Percentiles rank a stretch among this genome's conserved stretches.
These are phyloP conservation scores for Clitopilus passeckerianus DNA, from an alignment of 768 basidiomycete species.

Conservation along the genomic window DNA sequence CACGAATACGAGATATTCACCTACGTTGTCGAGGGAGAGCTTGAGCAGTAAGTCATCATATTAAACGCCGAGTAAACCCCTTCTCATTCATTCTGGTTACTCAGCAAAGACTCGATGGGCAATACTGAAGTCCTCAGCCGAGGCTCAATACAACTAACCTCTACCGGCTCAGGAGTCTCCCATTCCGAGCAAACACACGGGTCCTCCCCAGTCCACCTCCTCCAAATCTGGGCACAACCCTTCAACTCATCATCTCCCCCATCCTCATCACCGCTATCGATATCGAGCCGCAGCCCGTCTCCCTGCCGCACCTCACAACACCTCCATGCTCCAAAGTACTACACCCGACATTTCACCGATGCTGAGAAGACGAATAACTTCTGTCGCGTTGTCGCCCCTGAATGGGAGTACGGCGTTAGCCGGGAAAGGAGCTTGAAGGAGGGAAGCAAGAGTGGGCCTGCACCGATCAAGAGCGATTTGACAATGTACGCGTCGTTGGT, in stretches of 20 bases:
- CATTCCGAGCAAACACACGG: slow-evolving; percentile 61
- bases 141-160: slow-evolving; percentile 88
- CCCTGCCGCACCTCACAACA: background rate
- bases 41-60: slow-evolving; percentile 64
- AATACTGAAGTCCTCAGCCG: slow-evolving; percentile 86
- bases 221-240: slow-evolving; percentile 43
- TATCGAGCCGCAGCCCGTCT: background rate
- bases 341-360: slow-evolving; percentile 81
- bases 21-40: slow-evolving; percentile 72
- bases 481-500: slow-evolving; percentile 74
- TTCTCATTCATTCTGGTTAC: slow-evolving; percentile 1
- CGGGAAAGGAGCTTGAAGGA: slow-evolving; percentile 49
- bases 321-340: slow-evolving; percentile 62
- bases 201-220: slow-evolving; percentile 40
- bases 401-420: slow-evolving; percentile 19
- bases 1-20: slow-evolving; percentile 89
- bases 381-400: slow-evolving; percentile 72
- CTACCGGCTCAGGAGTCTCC: slow-evolving; percentile 85
- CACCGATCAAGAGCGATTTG: slow-evolving; percentile 70
- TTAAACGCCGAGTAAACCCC: background rate
- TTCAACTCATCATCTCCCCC: slow-evolving; percentile 17
- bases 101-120: slow-evolving; percentile 85
- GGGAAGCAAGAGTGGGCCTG: slow-evolving; percentile 71
- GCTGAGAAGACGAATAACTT: slow-evolving; percentile 74
- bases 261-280: slow-evolving; percentile 30